Evolutionary conservation across 305 asterid genomes (phyloP).

Genomic region (Solanum aculeatissimum): DNA sequence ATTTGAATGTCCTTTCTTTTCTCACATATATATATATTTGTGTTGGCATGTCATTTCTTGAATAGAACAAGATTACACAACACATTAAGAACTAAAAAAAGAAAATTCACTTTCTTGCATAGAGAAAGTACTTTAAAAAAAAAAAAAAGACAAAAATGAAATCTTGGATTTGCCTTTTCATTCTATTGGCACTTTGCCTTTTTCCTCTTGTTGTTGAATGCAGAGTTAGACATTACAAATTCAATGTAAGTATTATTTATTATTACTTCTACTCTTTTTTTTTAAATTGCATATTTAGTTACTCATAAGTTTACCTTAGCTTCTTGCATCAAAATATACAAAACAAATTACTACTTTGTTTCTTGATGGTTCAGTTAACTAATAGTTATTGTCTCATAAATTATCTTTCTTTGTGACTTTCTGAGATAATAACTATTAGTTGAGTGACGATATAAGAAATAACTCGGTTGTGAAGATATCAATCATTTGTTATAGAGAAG

Average conservation of each 20-base stretch:
- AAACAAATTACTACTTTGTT: not conserved
- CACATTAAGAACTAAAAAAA: not conserved
- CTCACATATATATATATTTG: constrained; percentile 1
- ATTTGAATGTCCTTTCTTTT: not conserved
- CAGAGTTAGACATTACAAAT: constrained; percentile 62
- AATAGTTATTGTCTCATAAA: not conserved
- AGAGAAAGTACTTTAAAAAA: not conserved
- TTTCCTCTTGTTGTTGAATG: constrained; percentile 25
- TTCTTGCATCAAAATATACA: not conserved
- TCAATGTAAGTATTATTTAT: constrained; percentile 43
- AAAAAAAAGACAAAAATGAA: not conserved
- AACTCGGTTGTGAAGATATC: not conserved
- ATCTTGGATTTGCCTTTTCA: constrained; percentile 5
- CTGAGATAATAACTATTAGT: not conserved
- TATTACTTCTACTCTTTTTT: not conserved
- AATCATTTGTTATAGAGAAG: not conserved
- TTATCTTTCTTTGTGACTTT: not conserved
- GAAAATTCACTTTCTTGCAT: not conserved
- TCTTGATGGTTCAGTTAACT: not conserved
- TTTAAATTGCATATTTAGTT: not conserved
- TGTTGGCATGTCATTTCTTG: constrained; percentile 31
- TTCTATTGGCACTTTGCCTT: constrained; percentile 23
- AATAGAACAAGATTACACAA: constrained; percentile 16
- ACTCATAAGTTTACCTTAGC: not conserved
- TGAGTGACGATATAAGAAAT: not conserved